Evolutionary conservation across 2,329 filamentous ascomycete genomes (phyloP).

Genomic region (Aspergillus spinulosporus): DNA sequence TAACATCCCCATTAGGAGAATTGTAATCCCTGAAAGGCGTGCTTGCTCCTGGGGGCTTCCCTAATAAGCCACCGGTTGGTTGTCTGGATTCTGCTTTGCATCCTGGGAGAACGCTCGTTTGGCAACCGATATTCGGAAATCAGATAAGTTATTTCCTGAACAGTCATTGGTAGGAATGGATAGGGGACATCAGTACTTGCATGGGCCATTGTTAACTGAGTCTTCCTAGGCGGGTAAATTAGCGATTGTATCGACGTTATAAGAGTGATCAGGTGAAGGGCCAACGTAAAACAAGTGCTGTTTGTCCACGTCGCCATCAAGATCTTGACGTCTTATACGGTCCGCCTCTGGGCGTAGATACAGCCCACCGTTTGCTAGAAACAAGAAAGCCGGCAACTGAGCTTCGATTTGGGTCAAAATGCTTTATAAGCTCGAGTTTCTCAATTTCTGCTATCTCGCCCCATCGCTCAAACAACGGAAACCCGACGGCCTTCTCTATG

Average conservation of each 20-base stretch:
- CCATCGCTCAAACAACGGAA: slow-evolving; percentile 34
- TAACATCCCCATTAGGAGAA: not conserved
- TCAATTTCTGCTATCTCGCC: slow-evolving; percentile 22
- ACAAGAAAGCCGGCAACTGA: slow-evolving; percentile 22
- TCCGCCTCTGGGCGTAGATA: slow-evolving; percentile 15
- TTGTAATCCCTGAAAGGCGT: not conserved
- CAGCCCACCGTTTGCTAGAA: slow-evolving; percentile 29
- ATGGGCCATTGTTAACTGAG: not conserved
- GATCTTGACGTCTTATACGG: not conserved
- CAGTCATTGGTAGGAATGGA: not conserved
- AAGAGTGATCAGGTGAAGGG: slow-evolving; percentile 9
- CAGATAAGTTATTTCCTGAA: not conserved
- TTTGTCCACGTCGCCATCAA: not conserved
- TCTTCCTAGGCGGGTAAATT: not conserved
- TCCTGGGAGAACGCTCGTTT: not conserved
- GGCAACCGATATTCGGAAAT: not conserved
- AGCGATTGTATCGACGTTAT: not conserved
- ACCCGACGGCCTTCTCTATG: slow-evolving; percentile 40
- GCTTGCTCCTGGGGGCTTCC: no score
- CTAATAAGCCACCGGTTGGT: not conserved
- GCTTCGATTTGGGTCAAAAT: slow-evolving; percentile 27
- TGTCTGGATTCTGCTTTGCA: not conserved
- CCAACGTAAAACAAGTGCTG: not conserved
- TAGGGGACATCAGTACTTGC: not conserved
- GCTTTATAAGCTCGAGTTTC: slow-evolving; percentile 25